Evolutionary conservation across 306 rosid species (phyloP).

Genomic region (Quercus agrifolia): DNA sequence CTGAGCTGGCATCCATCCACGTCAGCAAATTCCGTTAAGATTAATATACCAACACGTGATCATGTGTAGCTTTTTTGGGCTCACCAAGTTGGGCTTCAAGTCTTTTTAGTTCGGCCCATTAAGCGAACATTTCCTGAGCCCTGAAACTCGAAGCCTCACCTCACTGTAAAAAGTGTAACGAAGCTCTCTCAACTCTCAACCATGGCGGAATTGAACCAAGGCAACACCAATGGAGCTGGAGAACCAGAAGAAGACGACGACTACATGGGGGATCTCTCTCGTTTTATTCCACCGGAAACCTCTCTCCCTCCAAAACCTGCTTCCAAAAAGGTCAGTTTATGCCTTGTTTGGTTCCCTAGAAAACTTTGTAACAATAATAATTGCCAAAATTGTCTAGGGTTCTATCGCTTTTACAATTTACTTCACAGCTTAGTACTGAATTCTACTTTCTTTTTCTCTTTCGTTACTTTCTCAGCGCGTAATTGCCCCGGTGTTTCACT

Average conservation of each 20-base stretch:
- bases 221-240: constrained; percentile 20
- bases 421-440: not conserved
- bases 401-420: not conserved
- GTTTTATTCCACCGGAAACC: constrained; percentile 51
- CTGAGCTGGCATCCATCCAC: constrained; percentile 13
- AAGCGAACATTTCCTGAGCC: no score
- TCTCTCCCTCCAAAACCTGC: constrained; percentile 31
- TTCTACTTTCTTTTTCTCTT: not conserved
- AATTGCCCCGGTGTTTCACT: not conserved
- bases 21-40: constrained; percentile 18
- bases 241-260: constrained; percentile 31
- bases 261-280: constrained; percentile 85
- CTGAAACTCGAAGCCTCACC: no score
- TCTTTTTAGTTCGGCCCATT: no score
- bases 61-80: no score
- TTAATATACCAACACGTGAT: no score
- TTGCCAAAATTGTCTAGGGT: not conserved
- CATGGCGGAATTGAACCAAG: constrained; percentile 53
- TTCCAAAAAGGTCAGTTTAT: constrained; percentile 38
- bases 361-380: not conserved
- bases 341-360: not conserved
- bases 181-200: not conserved
- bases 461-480: not conserved
- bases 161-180: no score
- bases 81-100: no score